Evolutionary conservation across 371 early-diverging fungal species (phyloP).

Genomic region (Saksenaea oblongispora): DNA sequence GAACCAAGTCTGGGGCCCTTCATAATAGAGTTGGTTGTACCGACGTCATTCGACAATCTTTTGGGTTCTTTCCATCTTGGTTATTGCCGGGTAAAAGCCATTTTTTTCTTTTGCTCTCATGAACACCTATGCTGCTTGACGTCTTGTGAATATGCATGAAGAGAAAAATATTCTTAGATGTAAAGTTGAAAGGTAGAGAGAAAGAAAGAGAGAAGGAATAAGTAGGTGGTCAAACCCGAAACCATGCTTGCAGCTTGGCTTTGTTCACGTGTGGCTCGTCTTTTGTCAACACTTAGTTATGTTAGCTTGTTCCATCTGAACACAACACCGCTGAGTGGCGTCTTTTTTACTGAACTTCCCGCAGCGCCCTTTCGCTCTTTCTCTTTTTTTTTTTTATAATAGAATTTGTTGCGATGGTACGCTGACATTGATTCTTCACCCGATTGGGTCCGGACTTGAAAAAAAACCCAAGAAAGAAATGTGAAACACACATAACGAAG

Average conservation of each 20-base stretch:
- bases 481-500: background rate
- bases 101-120: no score
- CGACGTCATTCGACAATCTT: background rate
- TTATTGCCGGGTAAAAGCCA: background rate
- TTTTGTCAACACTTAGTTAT: background rate
- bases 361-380: no score
- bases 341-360: no score
- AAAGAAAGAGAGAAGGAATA: background rate
- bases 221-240: background rate
- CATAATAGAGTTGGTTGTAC: background rate
- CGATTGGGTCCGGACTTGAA: background rate
- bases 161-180: no score
- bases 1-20: background rate
- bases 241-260: constrained; percentile 6
- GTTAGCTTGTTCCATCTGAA: background rate
- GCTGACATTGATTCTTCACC: background rate
- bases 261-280: background rate
- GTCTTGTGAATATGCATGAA: background rate
- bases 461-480: background rate
- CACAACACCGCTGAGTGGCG: background rate
- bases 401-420: no score
- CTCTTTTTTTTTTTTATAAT: no score
- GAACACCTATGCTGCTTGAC: no score
- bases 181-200: no score
- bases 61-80: background rate